phyloP scores from a whole-genome alignment of 2,329 filamentous ascomycete genomes.

The Ceratocystis huliohia region DNA sequence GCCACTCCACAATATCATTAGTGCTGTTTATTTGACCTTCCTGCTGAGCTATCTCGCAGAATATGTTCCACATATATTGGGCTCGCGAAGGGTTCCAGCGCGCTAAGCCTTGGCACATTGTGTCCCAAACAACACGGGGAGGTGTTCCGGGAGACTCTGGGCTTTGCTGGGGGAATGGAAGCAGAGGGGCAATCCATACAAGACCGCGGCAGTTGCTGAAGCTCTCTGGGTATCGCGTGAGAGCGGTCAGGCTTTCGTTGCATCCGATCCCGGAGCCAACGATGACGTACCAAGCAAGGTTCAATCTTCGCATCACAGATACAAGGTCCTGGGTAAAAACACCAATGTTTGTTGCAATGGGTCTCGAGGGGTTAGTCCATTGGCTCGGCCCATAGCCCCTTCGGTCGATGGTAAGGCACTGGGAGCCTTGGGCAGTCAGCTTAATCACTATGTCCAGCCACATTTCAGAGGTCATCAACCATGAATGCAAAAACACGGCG shows the following conservation, averaged over 20 bases:
- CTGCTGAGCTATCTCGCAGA: conserved; percentile 14
- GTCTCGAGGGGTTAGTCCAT: not conserved
- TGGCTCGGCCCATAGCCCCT: conserved; percentile 8
- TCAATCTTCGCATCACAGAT: not conserved
- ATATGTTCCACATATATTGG: conserved; percentile 14
- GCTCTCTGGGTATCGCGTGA: conserved; percentile 2
- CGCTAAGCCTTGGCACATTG: not conserved
- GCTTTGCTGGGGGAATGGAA: conserved; percentile 2
- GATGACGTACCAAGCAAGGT: conserved; percentile 8
- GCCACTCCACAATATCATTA: not conserved
- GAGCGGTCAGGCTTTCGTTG: conserved; percentile 7
- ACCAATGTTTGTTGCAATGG: not conserved
- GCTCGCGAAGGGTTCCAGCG: conserved; percentile 1
- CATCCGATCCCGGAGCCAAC: conserved; percentile 17
- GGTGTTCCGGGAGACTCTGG: not conserved
- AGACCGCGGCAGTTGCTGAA: conserved; percentile 10
- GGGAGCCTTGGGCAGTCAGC: not conserved
- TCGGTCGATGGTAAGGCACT: conserved; percentile 11
- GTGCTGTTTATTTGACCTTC: not conserved
- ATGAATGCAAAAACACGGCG: conserved; percentile 13
- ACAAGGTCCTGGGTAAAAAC: conserved; percentile 2
- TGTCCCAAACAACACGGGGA: conserved; percentile 4
- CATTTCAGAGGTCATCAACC: conserved; percentile 12
- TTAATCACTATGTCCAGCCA: not conserved
- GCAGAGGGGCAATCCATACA: conserved; percentile 10